These are phyloP conservation scores for Calcarisporium arbuscula DNA, from an alignment of 2,329 filamentous ascomycete species.

Conservation along the genomic window DNA sequence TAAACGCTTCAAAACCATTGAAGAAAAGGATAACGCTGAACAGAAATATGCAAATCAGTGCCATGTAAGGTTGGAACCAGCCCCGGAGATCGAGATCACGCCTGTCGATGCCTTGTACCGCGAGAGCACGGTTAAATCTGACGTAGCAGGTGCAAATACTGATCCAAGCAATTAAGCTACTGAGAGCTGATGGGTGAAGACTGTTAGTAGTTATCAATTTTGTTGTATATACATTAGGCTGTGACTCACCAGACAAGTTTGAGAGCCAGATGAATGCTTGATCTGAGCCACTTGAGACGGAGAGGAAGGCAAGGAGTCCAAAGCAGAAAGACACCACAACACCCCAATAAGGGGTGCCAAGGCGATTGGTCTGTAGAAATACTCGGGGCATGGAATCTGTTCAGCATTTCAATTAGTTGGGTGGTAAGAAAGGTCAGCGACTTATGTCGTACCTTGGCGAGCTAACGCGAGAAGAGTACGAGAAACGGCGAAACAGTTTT, in stretches of 20 bases:
- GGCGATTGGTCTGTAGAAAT: constrained; percentile 43
- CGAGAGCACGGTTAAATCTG: constrained; percentile 27
- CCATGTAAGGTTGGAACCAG: constrained; percentile 28
- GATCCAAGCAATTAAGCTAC: constrained; percentile 25
- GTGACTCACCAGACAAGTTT: constrained; percentile 41
- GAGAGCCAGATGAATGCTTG: constrained; percentile 51
- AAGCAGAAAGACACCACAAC: constrained; percentile 36
- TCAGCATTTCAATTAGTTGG: too few species aligned
- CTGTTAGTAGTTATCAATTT: too few species aligned
- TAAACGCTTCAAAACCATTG: constrained; percentile 37
- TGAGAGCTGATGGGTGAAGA: constrained; percentile 8
- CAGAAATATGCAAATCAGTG: constrained; percentile 36
- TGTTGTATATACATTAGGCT: not conserved
- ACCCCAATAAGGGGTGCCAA: constrained; percentile 43
- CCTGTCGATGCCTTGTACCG: constrained; percentile 30
- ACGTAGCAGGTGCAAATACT: constrained; percentile 23
- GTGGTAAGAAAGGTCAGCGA: too few species aligned
- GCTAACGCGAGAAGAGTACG: constrained; percentile 48
- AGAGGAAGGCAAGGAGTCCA: constrained; percentile 41
- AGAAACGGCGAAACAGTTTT: constrained; percentile 45
- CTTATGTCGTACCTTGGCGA: constrained; percentile 35
- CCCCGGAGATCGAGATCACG: constrained; percentile 21
- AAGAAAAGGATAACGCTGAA: constrained; percentile 36
- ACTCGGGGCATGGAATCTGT: constrained; percentile 38
- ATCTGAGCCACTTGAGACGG: constrained; percentile 33